These are phyloP conservation scores for Hypomontagnella submonticulosa DNA, from an alignment of 495 filamentous ascomycete genomes.

Conservation along the genomic window DNA sequence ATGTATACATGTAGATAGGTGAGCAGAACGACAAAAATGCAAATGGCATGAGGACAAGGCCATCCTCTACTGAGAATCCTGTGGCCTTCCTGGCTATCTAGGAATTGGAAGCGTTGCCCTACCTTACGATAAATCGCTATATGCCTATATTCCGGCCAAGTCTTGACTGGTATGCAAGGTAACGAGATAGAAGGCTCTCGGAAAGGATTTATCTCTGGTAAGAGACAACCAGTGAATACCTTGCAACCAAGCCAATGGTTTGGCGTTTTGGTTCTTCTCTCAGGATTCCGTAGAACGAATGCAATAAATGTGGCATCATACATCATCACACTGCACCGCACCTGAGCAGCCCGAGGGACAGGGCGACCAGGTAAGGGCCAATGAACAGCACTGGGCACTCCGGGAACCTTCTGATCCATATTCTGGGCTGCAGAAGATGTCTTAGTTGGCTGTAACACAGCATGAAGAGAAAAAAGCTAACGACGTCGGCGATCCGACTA, in stretches of 20 bases:
- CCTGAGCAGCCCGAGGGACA: slow-evolving; percentile 28
- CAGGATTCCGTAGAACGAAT: slow-evolving; percentile 20
- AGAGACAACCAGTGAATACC: slow-evolving; percentile 20
- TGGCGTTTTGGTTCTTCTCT: slow-evolving; percentile 15
- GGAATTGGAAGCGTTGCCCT: slow-evolving; percentile 16
- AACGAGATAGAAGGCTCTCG: slow-evolving; percentile 9
- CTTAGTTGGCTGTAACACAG: slow-evolving; percentile 38
- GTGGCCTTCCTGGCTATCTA: slow-evolving; percentile 10
- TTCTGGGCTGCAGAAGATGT: slow-evolving; percentile 44
- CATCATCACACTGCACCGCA: slow-evolving; percentile 25
- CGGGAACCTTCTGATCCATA: slow-evolving; percentile 39
- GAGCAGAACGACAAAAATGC: slow-evolving; percentile 6
- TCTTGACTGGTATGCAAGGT: slow-evolving; percentile 19
- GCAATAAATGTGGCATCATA: slow-evolving; percentile 23
- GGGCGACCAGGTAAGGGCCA: slow-evolving; percentile 14
- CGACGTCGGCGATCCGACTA: slow-evolving; percentile 25
- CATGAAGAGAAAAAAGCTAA: slow-evolving; percentile 23
- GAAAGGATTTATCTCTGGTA: slow-evolving; percentile 32
- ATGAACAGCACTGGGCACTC: slow-evolving; percentile 26
- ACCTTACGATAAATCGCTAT: slow-evolving; percentile 17
- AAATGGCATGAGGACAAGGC: slow-evolving; percentile 10
- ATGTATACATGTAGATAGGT: slow-evolving; percentile 19
- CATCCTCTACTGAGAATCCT: slow-evolving; percentile 11
- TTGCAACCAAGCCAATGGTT: slow-evolving; percentile 16
- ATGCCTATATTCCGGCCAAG: slow-evolving; percentile 10